Percentiles rank a stretch among this genome's conserved stretches.
Conservation (phyloP, 208 protist species). For the Leishmania major region DNA sequence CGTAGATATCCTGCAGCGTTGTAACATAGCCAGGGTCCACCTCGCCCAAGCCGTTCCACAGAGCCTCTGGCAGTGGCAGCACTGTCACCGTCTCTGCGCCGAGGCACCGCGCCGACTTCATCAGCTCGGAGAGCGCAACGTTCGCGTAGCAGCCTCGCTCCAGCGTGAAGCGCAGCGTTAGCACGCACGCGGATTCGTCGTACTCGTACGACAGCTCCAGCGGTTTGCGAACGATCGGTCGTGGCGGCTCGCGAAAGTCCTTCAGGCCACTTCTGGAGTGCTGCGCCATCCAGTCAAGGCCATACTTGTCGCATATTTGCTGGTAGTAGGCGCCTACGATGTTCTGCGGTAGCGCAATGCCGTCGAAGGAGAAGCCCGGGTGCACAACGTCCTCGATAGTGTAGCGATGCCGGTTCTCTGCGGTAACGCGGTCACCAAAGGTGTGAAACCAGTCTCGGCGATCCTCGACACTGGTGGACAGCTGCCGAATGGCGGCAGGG, state of each 20-base stretch:
- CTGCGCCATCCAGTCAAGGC: constrained; percentile 71
- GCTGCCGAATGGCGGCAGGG: constrained; percentile 41
- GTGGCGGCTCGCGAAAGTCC: constrained; percentile 83
- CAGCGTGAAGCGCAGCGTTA: constrained; percentile 73
- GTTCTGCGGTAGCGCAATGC: constrained; percentile 67
- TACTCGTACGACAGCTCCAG: constrained; percentile 66
- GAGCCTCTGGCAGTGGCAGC: constrained; percentile 52
- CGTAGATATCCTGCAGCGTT: constrained; percentile 84
- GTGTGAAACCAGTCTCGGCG: constrained; percentile 43
- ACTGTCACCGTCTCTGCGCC: constrained; percentile 65
- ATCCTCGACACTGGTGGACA: constrained; percentile 37
- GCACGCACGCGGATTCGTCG: constrained; percentile 36
- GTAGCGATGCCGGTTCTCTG: constrained; percentile 41
- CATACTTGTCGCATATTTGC: constrained; percentile 78
- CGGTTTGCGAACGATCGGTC: constrained; percentile 82
- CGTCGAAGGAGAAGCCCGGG: constrained; percentile 84
- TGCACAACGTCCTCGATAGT: constrained; percentile 82
- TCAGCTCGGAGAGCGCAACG: constrained; percentile 81
- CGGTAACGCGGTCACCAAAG: constrained; percentile 42
- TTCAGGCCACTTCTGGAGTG: constrained; percentile 55
- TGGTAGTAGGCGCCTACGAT: constrained; percentile 67
- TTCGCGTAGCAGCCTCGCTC: constrained; percentile 90
- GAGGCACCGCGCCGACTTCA: constrained; percentile 70
- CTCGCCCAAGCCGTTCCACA: constrained; percentile 61
- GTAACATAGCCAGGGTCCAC: constrained; percentile 77